Conservation (phyloP, 1,284 basidiomycete genomes). For the Cystobasidiaceae sp. region DNA sequence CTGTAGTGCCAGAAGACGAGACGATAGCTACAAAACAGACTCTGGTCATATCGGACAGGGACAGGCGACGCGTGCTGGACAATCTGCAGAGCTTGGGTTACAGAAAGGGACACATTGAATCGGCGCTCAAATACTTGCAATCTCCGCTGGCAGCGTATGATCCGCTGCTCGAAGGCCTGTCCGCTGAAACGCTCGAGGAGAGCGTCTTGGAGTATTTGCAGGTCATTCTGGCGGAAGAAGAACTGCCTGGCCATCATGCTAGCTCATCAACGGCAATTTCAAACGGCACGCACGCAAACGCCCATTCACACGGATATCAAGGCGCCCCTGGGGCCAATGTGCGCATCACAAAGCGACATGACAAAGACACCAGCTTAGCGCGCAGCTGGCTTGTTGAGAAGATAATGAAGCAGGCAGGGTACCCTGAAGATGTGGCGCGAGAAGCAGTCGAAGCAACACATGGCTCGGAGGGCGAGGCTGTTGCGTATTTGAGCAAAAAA, state of each 20-base stretch:
- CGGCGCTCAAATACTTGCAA: constrained; percentile 38
- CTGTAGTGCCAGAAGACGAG: not conserved
- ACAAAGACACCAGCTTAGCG: constrained; percentile 51
- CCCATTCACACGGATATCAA: constrained; percentile 3
- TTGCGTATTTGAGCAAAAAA: constrained; percentile 48
- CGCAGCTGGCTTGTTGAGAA: constrained; percentile 76
- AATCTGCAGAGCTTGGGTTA: constrained; percentile 49
- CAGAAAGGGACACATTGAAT: constrained; percentile 48
- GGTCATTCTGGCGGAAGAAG: constrained; percentile 70
- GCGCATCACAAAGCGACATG: constrained; percentile 36
- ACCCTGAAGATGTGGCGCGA: constrained; percentile 67
- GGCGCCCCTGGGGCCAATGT: constrained; percentile 37
- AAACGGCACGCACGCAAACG: not conserved
- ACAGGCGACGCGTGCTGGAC: constrained; percentile 15
- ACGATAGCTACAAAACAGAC: no score
- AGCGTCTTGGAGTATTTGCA: constrained; percentile 70
- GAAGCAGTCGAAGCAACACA: constrained; percentile 46
- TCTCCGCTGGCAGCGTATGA: constrained; percentile 20
- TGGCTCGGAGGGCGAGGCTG: constrained; percentile 44
- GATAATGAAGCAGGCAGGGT: constrained; percentile 76
- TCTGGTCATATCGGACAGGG: constrained; percentile 2
- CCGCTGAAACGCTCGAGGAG: constrained; percentile 48
- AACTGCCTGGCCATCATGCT: constrained; percentile 63
- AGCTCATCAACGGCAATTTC: constrained; percentile 43
- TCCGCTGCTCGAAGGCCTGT: constrained; percentile 3